Base-by-base conservation (phyloP, 2,329 filamentous ascomycete genomes). In the Calonectria montana region DNA sequence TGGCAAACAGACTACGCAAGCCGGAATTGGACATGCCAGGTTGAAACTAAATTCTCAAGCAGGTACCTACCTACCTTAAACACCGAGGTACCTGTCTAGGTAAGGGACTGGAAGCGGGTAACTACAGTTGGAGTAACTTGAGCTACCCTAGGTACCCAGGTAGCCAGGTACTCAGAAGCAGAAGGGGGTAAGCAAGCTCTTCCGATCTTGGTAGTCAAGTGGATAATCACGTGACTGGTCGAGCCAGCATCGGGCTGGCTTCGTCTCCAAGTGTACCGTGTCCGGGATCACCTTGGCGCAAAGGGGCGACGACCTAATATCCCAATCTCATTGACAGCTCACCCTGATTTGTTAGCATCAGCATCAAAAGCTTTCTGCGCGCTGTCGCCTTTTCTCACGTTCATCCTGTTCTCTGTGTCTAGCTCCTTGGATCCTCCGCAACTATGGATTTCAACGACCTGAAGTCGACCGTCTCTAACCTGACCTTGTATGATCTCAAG, bases 401-500 rank as follows among this genome's bases (percentile, higher is more conserved):
- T n/a, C 27, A 47, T 37, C 15, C 8, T 41, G 45, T 68, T 66
- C 62, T 66, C 65, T 63, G 47, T 71, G 59, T 66, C 63, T 29
- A 57, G 63, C 74, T 67, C 74, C 72, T 74, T 76, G 74, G 71
- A 75, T 66, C 62, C 61, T 47, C 72, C 84, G 69, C 45, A 43
- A 86, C 82, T 79, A 97, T 97, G 95, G 94, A 98, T 89, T 89
- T 97, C 83, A 93, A 92, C 85, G 94, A 89, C 81, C 85, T 98
- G 67, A 96, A 94, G 84, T 94, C 94, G 80, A 92, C 94, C 85
- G 95, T 98, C 84, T 93, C 93, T 87, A 97, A 97, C 87, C 89
- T 98, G 89, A 94, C 94, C 80, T 89, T 98, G 84, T 98, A 98
- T 88, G 96, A 98, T 85, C 82, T 98, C 87, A 98, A 98, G 88